phyloP scores from a whole-genome alignment of 2,329 filamentous ascomycete species.

The Aspergillus viridinutans region DNA sequence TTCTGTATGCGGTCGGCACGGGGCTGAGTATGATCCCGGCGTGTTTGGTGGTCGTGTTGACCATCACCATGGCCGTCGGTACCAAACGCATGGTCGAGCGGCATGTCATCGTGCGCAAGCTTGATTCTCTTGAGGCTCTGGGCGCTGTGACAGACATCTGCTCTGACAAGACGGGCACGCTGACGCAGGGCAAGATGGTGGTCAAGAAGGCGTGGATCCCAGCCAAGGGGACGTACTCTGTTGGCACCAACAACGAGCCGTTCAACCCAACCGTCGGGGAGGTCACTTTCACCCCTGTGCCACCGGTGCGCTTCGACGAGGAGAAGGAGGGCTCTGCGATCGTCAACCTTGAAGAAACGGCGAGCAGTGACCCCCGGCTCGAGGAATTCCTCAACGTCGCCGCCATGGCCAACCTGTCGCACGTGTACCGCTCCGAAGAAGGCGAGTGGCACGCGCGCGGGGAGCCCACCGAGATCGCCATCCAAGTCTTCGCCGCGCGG shows the following conservation, averaged over 20 bases:
- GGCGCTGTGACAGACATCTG: slow-evolving; percentile 59
- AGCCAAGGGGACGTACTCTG: slow-evolving; percentile 53
- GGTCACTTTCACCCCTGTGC: slow-evolving; percentile 38
- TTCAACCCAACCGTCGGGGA: slow-evolving; percentile 54
- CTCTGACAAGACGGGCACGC: slow-evolving; percentile 57
- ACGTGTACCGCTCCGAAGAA: slow-evolving; percentile 53
- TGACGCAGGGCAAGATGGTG: slow-evolving; percentile 63
- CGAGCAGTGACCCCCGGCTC: slow-evolving; percentile 46
- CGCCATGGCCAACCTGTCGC: slow-evolving; percentile 62
- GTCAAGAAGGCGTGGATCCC: slow-evolving; percentile 58
- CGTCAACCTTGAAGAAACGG: slow-evolving; percentile 21
- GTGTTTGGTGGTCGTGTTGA: slow-evolving; percentile 61
- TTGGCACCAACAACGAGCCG: slow-evolving; percentile 53
- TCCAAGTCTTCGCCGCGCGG: slow-evolving; percentile 68
- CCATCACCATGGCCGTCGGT: slow-evolving; percentile 63
- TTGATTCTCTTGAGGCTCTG: slow-evolving; percentile 56
- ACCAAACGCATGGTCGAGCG: slow-evolving; percentile 56
- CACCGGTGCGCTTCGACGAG: slow-evolving; percentile 27
- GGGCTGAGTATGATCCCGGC: slow-evolving; percentile 60
- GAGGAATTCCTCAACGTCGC: slow-evolving; percentile 59
- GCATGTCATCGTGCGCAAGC: slow-evolving; percentile 55
- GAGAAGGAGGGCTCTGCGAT: slow-evolving; percentile 22
- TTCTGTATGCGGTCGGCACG: slow-evolving; percentile 61
- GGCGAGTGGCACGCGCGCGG: slow-evolving; percentile 60
- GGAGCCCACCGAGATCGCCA: slow-evolving; percentile 69